These are phyloP conservation scores for Ceratocystis colombiana DNA, from an alignment of 2,329 filamentous ascomycete species.

Conservation along the genomic window DNA sequence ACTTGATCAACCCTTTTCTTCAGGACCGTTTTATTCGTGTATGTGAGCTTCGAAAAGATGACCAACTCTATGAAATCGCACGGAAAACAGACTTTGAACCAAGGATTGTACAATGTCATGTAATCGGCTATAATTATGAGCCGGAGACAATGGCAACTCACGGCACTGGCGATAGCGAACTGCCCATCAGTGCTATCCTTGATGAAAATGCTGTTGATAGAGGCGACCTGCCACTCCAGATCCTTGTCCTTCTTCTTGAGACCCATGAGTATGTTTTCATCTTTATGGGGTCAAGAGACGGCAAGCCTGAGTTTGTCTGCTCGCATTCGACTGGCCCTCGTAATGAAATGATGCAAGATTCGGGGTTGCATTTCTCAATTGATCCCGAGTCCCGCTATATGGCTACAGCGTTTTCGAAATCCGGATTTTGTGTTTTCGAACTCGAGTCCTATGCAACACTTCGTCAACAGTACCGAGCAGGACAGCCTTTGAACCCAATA, in stretches of 20 bases:
- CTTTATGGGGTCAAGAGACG: slow-evolving; percentile 47
- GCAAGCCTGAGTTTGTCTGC: slow-evolving; percentile 49
- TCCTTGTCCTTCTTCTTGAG: slow-evolving; percentile 67
- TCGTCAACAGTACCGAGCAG: slow-evolving; percentile 40
- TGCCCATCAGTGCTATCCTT: slow-evolving; percentile 13
- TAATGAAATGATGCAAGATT: slow-evolving; percentile 42
- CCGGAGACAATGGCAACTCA: not conserved
- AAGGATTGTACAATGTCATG: slow-evolving; percentile 66
- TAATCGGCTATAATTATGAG: slow-evolving; percentile 46
- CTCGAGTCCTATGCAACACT: slow-evolving; percentile 48
- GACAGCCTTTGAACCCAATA: slow-evolving; percentile 49
- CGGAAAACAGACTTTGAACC: slow-evolving; percentile 68
- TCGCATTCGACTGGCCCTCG: slow-evolving; percentile 50
- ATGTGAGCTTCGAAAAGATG: slow-evolving; percentile 59
- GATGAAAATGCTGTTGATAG: slow-evolving; percentile 23
- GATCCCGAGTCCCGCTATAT: slow-evolving; percentile 63
- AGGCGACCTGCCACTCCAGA: slow-evolving; percentile 56
- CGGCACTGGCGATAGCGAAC: slow-evolving; percentile 1
- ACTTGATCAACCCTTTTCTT: not conserved
- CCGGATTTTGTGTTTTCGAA: slow-evolving; percentile 61
- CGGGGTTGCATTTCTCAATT: slow-evolving; percentile 58
- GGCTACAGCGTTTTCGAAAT: slow-evolving; percentile 60
- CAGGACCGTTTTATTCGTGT: slow-evolving; percentile 73
- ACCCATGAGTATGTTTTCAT: slow-evolving; percentile 67
- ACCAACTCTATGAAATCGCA: slow-evolving; percentile 64